Evolutionary conservation across 75 land plant genomes (phyloP).

Genomic region (Pinus tabuliformis): DNA sequence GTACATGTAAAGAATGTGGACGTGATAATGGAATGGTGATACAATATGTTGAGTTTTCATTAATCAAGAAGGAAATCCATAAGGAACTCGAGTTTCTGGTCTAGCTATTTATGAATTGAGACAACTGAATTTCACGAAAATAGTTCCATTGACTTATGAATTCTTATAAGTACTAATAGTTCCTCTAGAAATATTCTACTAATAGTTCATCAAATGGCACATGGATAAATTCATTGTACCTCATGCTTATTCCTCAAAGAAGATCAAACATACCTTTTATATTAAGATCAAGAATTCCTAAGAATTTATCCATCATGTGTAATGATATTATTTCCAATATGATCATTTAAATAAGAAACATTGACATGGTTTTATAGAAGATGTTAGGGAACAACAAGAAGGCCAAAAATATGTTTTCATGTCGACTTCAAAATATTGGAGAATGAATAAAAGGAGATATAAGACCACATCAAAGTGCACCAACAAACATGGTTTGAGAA

Average conservation of each 20-base stretch:
- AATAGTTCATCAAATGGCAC: too few species aligned
- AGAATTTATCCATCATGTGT: neutral
- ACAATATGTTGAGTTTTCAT: neutral
- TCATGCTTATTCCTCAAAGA: too few species aligned
- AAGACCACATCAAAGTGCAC: neutral
- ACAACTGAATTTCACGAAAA: too few species aligned
- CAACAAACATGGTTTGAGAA: neutral
- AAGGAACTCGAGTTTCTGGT: neutral
- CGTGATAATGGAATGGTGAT: neutral
- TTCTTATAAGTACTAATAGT: too few species aligned
- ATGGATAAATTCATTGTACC: neutral
- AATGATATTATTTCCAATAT: neutral
- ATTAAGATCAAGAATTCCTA: neutral
- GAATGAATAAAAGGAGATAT: neutral
- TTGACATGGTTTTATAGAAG: too few species aligned
- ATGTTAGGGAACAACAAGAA: too few species aligned
- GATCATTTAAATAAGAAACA: too few species aligned
- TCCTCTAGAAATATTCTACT: too few species aligned
- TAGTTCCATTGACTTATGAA: too few species aligned
- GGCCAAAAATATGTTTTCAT: neutral
- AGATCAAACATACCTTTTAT: neutral
- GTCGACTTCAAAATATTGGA: neutral
- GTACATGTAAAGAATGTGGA: too few species aligned
- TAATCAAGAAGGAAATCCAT: neutral
- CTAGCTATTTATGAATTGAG: neutral